A percentile compares a stretch with the other conserved stretches of the same genome.
Evolutionary conservation across 305 asterid genomes (phyloP).

Genomic region (Fraxinus nigra): DNA sequence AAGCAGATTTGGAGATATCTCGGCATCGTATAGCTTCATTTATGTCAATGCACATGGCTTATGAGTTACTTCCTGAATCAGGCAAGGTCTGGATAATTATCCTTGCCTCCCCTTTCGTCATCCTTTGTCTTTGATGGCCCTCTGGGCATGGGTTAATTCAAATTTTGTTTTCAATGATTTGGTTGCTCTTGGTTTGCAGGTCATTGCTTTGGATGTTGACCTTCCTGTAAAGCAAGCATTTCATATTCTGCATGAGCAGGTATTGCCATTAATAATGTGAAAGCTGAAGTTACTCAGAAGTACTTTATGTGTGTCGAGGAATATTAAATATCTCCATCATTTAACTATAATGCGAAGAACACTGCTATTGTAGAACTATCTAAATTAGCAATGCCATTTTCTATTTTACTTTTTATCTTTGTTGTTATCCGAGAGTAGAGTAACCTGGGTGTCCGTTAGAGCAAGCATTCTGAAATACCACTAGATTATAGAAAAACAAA

Average conservation of each 20-base stretch:
- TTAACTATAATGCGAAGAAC: not conserved
- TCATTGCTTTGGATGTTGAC: constrained; percentile 85
- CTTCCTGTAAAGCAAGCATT: constrained; percentile 93
- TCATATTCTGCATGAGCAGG: constrained; percentile 89
- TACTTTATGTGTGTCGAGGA: not conserved
- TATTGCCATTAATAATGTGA: constrained; percentile 20
- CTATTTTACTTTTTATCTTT: not conserved
- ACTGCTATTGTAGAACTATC: not conserved
- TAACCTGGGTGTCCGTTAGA: not conserved
- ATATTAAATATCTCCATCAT: not conserved
- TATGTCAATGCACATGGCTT: constrained; percentile 67
- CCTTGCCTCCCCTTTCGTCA: constrained; percentile 18
- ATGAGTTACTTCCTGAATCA: constrained; percentile 85
- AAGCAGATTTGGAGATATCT: constrained; percentile 58
- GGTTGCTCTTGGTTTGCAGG: constrained; percentile 39
- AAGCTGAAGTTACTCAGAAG: not conserved
- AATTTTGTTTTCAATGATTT: constrained; percentile 21
- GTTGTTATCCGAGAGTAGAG: not conserved
- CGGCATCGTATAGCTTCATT: constrained; percentile 60
- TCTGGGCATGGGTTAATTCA: constrained; percentile 4
- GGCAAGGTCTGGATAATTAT: constrained; percentile 64
- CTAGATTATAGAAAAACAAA: not conserved
- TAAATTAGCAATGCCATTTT: not conserved
- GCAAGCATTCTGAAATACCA: not conserved
- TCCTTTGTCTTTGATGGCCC: not conserved